These are phyloP conservation scores for Erysimum cheiranthoides DNA, from an alignment of 345 rosid genomes.

Conservation along the genomic window DNA sequence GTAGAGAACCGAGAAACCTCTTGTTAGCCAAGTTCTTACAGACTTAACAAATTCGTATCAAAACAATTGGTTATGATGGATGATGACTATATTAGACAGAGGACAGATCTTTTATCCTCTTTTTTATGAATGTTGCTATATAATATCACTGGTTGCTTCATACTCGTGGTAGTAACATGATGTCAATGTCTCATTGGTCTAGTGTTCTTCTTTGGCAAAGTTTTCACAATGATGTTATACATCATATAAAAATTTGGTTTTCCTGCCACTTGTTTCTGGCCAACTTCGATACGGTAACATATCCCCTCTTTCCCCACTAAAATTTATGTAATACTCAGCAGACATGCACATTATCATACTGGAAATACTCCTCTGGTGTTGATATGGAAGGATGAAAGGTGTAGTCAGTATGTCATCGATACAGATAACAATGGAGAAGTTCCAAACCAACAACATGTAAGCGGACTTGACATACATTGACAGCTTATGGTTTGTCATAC, in stretches of 20 bases:
- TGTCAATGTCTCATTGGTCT: constrained; percentile 5
- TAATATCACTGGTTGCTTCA: constrained; percentile 8
- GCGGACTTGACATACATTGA: constrained; percentile 27
- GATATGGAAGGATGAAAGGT: constrained; percentile 94
- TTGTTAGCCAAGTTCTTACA: not conserved
- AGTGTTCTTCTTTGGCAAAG: not conserved
- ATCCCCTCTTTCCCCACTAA: constrained; percentile 9
- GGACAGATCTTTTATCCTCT: not conserved
- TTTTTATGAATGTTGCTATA: not conserved
- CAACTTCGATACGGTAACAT: not conserved
- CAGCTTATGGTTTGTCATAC: constrained; percentile 17
- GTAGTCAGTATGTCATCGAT: constrained; percentile 94
- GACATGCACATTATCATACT: constrained; percentile 88
- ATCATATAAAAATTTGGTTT: not conserved
- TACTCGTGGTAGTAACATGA: constrained; percentile 7
- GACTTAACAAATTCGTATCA: not conserved
- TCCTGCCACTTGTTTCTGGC: constrained; percentile 4
- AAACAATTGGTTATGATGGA: not conserved
- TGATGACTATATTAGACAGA: not conserved
- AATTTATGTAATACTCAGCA: constrained; percentile 41
- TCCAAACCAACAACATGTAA: constrained; percentile 78
- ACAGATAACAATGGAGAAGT: constrained; percentile 87
- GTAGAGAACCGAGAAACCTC: not conserved
- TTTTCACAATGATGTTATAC: not conserved
- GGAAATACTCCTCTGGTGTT: constrained; percentile 93